A percentile compares a stretch with the other conserved stretches of the same genome.
Conservation (phyloP, 257 asterid genomes). For the Galeopsis tetrahit region DNA sequence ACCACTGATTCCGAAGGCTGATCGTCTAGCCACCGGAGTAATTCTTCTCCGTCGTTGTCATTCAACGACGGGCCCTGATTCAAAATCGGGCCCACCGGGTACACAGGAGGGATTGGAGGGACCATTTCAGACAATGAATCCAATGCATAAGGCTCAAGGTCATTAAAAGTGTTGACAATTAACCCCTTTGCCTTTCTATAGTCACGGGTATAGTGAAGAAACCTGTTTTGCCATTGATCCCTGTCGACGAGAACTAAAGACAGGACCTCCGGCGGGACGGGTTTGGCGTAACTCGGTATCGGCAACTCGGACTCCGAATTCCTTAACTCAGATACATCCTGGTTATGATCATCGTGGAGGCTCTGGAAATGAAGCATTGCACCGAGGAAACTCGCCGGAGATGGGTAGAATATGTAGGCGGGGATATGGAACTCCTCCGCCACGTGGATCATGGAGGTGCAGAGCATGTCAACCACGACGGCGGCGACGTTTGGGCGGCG, state of each 20-base stretch:
- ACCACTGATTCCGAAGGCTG: conserved; percentile 51
- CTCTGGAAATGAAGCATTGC: conserved; percentile 63
- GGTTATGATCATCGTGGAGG: conserved; percentile 55
- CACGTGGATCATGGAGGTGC: conserved; percentile 61
- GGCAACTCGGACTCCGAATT: conserved; percentile 32
- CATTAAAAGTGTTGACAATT: conserved; percentile 57
- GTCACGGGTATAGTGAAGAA: conserved; percentile 57
- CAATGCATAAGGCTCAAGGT: conserved; percentile 55
- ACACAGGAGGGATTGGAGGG: conserved; percentile 45
- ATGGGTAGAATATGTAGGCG: conserved; percentile 58
- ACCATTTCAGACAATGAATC: conserved; percentile 33
- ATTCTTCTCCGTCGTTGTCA: conserved; percentile 8
- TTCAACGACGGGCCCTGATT: conserved; percentile 37
- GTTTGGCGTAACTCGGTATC: conserved; percentile 50
- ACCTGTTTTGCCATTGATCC: conserved; percentile 52
- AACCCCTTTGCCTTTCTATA: conserved; percentile 63
- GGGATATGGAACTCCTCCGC: conserved; percentile 53
- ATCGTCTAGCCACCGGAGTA: conserved; percentile 49
- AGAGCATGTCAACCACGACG: conserved; percentile 66
- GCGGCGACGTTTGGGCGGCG: conserved; percentile 32
- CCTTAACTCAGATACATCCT: conserved; percentile 44
- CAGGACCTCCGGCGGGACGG: conserved; percentile 49
- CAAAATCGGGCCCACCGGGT: conserved; percentile 62
- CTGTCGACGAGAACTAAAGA: conserved; percentile 51
- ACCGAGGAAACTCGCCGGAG: conserved; percentile 66